Percentiles rank a stretch among this genome's conserved stretches.
These are phyloP conservation scores for Aplosporella prunicola DNA, from an alignment of 2,329 filamentous ascomycete genomes.

Conservation along the genomic window DNA sequence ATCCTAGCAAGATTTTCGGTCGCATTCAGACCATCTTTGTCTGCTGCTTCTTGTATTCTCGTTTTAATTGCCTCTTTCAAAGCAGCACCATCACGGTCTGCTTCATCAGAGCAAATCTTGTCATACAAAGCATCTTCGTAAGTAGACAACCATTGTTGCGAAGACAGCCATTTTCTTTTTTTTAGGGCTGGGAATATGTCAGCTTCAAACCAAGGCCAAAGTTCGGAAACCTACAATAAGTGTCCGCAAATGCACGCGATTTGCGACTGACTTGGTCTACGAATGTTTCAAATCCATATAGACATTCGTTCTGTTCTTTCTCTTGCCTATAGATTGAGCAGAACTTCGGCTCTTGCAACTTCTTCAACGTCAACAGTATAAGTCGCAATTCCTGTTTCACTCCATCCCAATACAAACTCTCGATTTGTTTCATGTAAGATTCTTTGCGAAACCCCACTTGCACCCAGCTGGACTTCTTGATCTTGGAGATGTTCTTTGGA, in stretches of 20 bases:
- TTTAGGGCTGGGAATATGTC: background rate
- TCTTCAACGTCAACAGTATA: conserved; percentile 26
- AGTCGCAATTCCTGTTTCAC: conserved; percentile 27
- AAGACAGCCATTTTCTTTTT: background rate
- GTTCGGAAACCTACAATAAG: conserved; percentile 3
- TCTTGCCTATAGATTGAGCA: conserved; percentile 16
- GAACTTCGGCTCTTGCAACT: conserved; percentile 22
- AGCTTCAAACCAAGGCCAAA: background rate
- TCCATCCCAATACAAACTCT: conserved; percentile 35
- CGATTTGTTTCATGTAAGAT: too few species aligned
- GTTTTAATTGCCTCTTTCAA: background rate
- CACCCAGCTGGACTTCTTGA: too few species aligned
- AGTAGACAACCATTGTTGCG: background rate
- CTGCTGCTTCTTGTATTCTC: background rate
- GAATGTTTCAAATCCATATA: conserved; percentile 34
- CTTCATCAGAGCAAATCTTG: background rate
- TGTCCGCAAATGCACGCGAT: conserved; percentile 16
- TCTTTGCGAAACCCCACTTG: too few species aligned
- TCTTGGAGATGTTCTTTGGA: too few species aligned
- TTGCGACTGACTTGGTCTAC: conserved; percentile 28
- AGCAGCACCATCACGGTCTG: background rate
- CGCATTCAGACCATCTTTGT: background rate
- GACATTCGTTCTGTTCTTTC: conserved; percentile 20
- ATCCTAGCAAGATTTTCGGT: conserved; percentile 17
- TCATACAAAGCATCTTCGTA: background rate